Evolutionary conservation across 139 green algal genomes (phyloP).

Genomic region (Nannochloris sp.): DNA sequence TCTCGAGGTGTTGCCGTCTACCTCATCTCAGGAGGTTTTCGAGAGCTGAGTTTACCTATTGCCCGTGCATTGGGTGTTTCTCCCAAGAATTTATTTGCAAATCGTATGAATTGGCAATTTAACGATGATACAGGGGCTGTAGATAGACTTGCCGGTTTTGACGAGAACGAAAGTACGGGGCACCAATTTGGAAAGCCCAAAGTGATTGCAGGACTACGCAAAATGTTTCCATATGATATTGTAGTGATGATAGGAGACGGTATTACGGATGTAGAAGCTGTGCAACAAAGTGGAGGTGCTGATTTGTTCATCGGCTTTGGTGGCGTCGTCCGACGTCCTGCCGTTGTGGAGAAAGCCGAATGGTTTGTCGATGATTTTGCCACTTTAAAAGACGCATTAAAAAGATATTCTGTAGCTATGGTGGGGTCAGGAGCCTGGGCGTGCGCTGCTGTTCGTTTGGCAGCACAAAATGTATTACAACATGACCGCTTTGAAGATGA

Average conservation of each 20-base stretch:
- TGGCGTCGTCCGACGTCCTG: constrained; percentile 40
- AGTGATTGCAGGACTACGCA: constrained; percentile 22
- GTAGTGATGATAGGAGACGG: constrained; percentile 71
- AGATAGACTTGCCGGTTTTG: constrained; percentile 53
- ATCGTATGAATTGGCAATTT: constrained; percentile 61
- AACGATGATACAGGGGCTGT: constrained; percentile 48
- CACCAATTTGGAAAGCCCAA: constrained; percentile 54
- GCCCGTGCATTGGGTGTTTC: constrained; percentile 49
- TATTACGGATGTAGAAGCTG: constrained; percentile 63
- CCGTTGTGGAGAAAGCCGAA: constrained; percentile 43
- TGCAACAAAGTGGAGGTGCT: constrained; percentile 39
- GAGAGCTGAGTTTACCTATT: constrained; percentile 63
- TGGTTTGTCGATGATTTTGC: constrained; percentile 48
- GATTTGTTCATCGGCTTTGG: constrained; percentile 64
- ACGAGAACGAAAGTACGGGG: constrained; percentile 46
- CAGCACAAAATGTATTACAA: constrained; percentile 38
- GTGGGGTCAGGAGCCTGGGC: constrained; percentile 53
- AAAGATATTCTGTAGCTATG: constrained; percentile 15
- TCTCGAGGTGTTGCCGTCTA: constrained; percentile 54
- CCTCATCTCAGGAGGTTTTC: constrained; percentile 67
- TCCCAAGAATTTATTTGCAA: constrained; percentile 57
- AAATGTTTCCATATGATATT: constrained; percentile 54
- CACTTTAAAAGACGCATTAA: constrained; percentile 21
- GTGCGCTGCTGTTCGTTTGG: constrained; percentile 41
- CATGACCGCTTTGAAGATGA: constrained; percentile 48